These are phyloP conservation scores for Colletotrichum sp. DNA, from an alignment of 2,329 filamentous ascomycete genomes.

Conservation along the genomic window DNA sequence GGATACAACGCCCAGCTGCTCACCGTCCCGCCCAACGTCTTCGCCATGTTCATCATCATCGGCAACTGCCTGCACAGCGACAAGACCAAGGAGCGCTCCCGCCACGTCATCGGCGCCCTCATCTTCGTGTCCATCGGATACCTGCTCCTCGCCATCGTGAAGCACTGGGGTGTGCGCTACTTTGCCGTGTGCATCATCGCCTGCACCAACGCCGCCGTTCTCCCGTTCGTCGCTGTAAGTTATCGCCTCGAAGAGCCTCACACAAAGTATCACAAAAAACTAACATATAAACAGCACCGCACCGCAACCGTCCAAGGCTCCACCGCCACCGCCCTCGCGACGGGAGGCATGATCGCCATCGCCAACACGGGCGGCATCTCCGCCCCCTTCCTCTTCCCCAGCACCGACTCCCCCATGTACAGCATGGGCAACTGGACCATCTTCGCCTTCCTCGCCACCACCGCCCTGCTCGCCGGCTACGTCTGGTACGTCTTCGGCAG, in stretches of 20 bases:
- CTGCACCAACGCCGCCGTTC: constrained; percentile 36
- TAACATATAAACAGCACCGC: constrained; percentile 26
- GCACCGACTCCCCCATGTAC: constrained; percentile 33
- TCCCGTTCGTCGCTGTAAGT: constrained; percentile 36
- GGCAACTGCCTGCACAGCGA: constrained; percentile 35
- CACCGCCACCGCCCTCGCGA: constrained; percentile 35
- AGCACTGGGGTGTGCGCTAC: constrained; percentile 32
- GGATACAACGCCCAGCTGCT: constrained; percentile 37
- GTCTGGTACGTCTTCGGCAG: constrained; percentile 35
- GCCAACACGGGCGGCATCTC: constrained; percentile 37
- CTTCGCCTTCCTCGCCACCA: constrained; percentile 31
- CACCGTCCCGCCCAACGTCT: constrained; percentile 40
- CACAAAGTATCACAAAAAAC: neutral
- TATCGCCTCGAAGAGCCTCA: too few relatives aligned
- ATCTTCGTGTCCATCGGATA: constrained; percentile 32
- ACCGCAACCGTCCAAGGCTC: constrained; percentile 36
- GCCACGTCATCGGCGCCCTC: constrained; percentile 32
- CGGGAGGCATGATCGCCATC: constrained; percentile 38
- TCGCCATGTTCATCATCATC: constrained; percentile 37
- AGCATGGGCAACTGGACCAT: constrained; percentile 39
- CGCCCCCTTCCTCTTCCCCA: constrained; percentile 36
- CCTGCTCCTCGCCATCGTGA: constrained; percentile 32
- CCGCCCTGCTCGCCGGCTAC: constrained; percentile 28
- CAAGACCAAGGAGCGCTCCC: constrained; percentile 33
- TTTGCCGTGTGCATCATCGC: constrained; percentile 36